Conservation (phyloP, 2,329 filamentous ascomycete species). For the Nigrospora osmanthi region DNA sequence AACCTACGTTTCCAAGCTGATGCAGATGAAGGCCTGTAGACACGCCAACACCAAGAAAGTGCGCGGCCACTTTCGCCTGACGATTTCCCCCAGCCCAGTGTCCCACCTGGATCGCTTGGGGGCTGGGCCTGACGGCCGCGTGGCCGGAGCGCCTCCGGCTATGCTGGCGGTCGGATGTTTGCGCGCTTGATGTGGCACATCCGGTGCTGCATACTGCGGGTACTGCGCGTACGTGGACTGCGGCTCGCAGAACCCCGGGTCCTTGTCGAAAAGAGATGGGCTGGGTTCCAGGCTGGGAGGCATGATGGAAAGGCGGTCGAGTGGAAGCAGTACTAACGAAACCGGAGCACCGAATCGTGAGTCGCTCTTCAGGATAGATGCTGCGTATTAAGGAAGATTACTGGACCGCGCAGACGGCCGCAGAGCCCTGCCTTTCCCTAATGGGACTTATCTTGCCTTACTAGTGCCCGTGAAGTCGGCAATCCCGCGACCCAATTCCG, state of each 20-base stretch:
- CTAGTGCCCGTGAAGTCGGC: no score
- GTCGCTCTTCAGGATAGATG: no score
- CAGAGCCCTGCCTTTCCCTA: no score
- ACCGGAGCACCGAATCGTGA: no score
- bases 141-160: slow-evolving; percentile 24
- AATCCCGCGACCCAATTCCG: no score
- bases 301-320: slow-evolving; percentile 27
- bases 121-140: slow-evolving; percentile 22
- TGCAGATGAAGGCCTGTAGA: slow-evolving; percentile 70
- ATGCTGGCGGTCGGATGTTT: slow-evolving; percentile 16
- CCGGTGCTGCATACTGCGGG: slow-evolving; percentile 2
- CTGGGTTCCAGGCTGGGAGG: slow-evolving; percentile 35
- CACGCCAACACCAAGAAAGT: slow-evolving; percentile 69
- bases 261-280: slow-evolving; percentile 34
- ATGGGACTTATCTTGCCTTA: no score
- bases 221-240: slow-evolving; percentile 7
- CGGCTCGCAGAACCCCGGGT: slow-evolving; percentile 19
- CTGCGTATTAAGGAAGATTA: no score
- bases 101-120: slow-evolving; percentile 19
- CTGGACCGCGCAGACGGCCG: no score
- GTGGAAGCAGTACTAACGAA: no score
- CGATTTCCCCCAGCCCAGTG: slow-evolving; percentile 58
- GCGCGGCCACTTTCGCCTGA: slow-evolving; percentile 83
- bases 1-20: slow-evolving; percentile 80
- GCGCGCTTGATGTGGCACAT: not conserved